Evolutionary conservation across 2,329 filamentous ascomycete species (phyloP).

Genomic region (Fusarium subglutinans): DNA sequence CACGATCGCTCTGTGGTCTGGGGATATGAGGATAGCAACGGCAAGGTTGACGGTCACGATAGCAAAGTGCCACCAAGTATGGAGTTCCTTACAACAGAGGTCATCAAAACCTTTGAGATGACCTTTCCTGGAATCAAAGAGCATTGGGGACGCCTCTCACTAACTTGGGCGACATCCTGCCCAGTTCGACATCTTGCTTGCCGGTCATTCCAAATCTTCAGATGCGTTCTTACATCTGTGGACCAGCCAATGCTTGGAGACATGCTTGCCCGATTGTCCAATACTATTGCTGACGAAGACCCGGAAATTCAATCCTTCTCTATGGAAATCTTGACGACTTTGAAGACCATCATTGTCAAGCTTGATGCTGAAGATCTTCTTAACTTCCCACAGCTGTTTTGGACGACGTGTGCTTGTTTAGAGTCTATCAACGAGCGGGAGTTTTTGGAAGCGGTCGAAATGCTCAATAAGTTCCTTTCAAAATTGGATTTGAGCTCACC

Average conservation of each 20-base stretch:
- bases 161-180: slow-evolving; percentile 97
- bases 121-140: slow-evolving; percentile 88
- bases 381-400: slow-evolving; percentile 95
- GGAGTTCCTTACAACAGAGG: slow-evolving; percentile 82
- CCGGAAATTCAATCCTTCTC: slow-evolving; percentile 95
- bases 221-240: slow-evolving; percentile 88
- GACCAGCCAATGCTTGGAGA: slow-evolving; percentile 96
- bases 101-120: slow-evolving; percentile 85
- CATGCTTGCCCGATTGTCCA: slow-evolving; percentile 94
- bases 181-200: slow-evolving; percentile 95
- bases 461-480: slow-evolving; percentile 86
- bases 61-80: slow-evolving; percentile 88
- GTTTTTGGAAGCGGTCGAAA: slow-evolving; percentile 89
- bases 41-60: slow-evolving; percentile 75
- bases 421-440: slow-evolving; percentile 97
- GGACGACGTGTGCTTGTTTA: slow-evolving; percentile 95
- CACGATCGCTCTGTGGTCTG: slow-evolving; percentile 89
- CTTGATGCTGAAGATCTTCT: slow-evolving; percentile 81
- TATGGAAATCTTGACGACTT: slow-evolving; percentile 94
- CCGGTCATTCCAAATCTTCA: slow-evolving; percentile 96
- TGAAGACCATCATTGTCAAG: slow-evolving; percentile 90
- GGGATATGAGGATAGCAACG: slow-evolving; percentile 93
- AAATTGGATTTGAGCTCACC: slow-evolving; percentile 83
- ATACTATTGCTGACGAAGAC: slow-evolving; percentile 96
- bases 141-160: slow-evolving; percentile 87